Base-by-base conservation (phyloP, 257 asterid species). In the Vinca minor region DNA sequence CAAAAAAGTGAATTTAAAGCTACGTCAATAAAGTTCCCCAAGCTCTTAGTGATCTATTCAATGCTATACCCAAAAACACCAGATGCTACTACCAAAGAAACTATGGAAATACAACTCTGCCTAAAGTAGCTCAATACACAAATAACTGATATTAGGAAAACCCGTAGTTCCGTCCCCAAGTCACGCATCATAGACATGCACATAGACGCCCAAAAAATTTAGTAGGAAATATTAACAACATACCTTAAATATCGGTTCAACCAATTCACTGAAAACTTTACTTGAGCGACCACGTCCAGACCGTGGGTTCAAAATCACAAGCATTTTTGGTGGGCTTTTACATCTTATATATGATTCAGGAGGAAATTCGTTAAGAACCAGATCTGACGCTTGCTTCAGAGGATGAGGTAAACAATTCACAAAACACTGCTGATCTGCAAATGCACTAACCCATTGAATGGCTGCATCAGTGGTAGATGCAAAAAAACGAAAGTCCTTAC, bases 211-310 rank as follows among this genome's bases (percentile, higher is more conserved):
- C 32, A 63, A 9, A 62, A 31, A 56, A 28, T n/a, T 49, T 15
- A 49, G 26, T 25, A 62, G 35, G 13, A 61, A 17, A 41, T 26
- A 48, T 17, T 9, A 52, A 56, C 67, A 31, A 67, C 89, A 76
- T 79, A 92, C 98, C 84, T 89, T 85, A 71, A 92, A 83, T 77
- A 92, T 81, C 53, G 98, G 98, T 76, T 92, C 97, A 34, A 87
- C 98, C 81, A 69, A 66, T 71, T 82, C 89, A 74, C 87, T 86
- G 62, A 87, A 92, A 64, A 92, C 95, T 82, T 92, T 92, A 84
- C 87, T 85, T 46, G 98, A 92, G 58, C 98, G 95, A 62, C 98
- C 97, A 55, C 88, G 87, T 31, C 98, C 98, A 64, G 98, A 89
- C 71, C 90, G 87, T 69, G 98, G 98, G 81, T 92, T 92, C 72